Evolutionary conservation across 2,329 filamentous ascomycete species (phyloP), one percentile per base, ranked within the genome.

Genomic region (Akanthomyces lecanii): DNA sequence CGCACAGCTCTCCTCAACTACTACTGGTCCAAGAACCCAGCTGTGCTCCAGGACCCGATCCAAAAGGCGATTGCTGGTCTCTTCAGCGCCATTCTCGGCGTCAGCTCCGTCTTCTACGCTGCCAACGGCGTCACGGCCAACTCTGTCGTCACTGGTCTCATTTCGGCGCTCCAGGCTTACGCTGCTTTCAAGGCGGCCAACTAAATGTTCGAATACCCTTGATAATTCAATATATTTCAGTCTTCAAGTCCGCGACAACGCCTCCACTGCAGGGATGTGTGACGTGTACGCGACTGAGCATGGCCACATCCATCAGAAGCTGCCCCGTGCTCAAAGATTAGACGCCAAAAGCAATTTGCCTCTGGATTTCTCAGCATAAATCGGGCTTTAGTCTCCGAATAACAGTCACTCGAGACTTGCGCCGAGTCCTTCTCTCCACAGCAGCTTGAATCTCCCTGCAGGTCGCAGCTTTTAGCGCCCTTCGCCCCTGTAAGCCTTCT

Each of bases 21-120:
- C 48, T 58, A 58, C 47, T 63, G 61, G 61, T 57, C 61, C 53
- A 63, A 57, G 54, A 63, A 63, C 54, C 61, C 61, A 1, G 33
- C 33, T 6, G 45, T 52, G 16, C 61, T 63, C 16, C 45, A 57
- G 53, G 53, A 63, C 36, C 61, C 61, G 7, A 57, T 63, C 25
- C 61, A 63, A 38, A 57, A 57, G 54, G 52, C 61, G 6, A 18
- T 63, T 21, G 61, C 53, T 38, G 61, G 45, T 6, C 12, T 58
- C 10, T 36, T 63, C 18, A 40, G 45, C 23, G 45, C 45, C 36
- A 58, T 63, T 11, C 23, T 63, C 8, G 53, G 61, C 3, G 38
- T 38, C 38, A 57, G 53, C 36, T 47, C 61, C 36, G 36, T 58
- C 44, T 18, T 23, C 2, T 63, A 63, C 47, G 60, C 60, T 18